These are phyloP conservation scores for Dacryopinax spathularia DNA, from an alignment of 768 basidiomycete species.

Conservation along the genomic window DNA sequence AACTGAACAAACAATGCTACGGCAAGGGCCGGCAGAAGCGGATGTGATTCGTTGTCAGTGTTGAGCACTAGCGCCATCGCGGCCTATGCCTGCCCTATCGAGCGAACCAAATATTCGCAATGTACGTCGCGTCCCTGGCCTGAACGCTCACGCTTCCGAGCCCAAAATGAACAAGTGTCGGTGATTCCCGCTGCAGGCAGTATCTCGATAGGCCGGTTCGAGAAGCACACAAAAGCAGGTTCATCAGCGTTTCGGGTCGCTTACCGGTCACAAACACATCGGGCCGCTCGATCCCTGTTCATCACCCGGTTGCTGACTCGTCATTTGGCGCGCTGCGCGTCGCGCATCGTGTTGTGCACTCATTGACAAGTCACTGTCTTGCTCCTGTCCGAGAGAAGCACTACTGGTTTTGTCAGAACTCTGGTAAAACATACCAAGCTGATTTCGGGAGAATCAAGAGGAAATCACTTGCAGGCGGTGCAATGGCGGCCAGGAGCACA, in stretches of 20 bases:
- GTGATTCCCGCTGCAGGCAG: neutral
- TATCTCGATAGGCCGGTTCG: no score
- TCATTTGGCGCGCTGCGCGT: no score
- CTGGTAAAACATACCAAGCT: no score
- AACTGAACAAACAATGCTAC: neutral
- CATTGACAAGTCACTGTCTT: no score
- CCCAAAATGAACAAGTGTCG: neutral
- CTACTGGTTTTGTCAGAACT: no score
- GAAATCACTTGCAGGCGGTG: neutral
- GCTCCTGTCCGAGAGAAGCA: no score
- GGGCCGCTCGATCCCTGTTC: no score
- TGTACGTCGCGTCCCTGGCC: neutral
- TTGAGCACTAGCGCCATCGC: neutral
- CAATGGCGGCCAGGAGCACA: neutral
- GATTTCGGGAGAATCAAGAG: neutral
- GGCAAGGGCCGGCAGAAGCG: neutral
- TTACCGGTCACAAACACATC: no score
- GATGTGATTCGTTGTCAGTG: neutral
- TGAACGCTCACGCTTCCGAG: neutral
- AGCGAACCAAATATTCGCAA: neutral
- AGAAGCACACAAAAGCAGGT: no score
- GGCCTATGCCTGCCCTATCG: neutral
- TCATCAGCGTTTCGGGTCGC: no score
- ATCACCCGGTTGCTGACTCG: no score
- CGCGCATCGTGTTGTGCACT: no score